Conservation (phyloP, 139 green algal species). For the Ettlia oleoabundans region DNA sequence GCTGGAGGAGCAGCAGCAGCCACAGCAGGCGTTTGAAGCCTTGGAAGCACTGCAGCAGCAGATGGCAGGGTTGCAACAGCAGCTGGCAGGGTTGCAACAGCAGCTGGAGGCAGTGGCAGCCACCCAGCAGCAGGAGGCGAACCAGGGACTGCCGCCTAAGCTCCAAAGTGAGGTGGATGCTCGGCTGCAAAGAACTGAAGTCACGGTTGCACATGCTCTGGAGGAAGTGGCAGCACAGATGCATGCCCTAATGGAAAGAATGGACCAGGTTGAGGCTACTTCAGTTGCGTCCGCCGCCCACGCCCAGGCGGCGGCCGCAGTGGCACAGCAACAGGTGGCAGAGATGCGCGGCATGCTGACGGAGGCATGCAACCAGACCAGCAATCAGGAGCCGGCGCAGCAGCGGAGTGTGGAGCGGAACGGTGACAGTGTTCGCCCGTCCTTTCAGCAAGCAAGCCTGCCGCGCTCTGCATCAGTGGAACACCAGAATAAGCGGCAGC, state of each 20-base stretch:
- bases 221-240: conserved; percentile 4
- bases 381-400: not conserved
- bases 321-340: not conserved
- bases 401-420: not conserved
- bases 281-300: not conserved
- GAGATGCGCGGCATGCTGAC: not conserved
- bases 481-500: no score
- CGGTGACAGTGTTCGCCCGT: not conserved
- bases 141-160: not conserved
- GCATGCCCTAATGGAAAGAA: not conserved
- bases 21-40: not conserved
- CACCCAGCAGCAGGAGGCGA: not conserved
- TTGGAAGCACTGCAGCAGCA: not conserved
- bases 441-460: not conserved
- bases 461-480: no score
- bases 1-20: not conserved
- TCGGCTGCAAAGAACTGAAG: not conserved
- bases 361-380: not conserved
- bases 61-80: not conserved
- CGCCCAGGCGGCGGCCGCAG: not conserved
- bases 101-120: no score
- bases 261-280: not conserved
- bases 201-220: not conserved
- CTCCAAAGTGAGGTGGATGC: not conserved
- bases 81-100: not conserved